These are phyloP conservation scores for Filobasidium floriforme DNA, from an alignment of 768 basidiomycete genomes.

Conservation along the genomic window DNA sequence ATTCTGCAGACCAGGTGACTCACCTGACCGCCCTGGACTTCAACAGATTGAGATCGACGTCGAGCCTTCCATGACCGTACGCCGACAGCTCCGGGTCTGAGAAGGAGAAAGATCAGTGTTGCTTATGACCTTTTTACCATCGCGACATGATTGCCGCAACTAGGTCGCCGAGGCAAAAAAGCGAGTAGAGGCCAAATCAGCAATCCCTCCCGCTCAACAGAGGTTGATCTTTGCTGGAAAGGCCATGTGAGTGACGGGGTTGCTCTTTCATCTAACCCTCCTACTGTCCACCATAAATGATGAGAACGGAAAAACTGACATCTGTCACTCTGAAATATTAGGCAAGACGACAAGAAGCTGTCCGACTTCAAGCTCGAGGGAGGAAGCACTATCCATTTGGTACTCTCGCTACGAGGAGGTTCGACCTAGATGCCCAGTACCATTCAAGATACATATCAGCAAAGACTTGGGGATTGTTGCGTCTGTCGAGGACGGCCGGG, in stretches of 20 bases:
- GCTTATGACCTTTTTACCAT: background rate
- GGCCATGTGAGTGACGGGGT: slow-evolving; percentile 63
- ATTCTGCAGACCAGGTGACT: slow-evolving; percentile 7
- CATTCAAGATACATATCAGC: no score
- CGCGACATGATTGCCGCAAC: background rate
- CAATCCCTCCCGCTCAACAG: slow-evolving; percentile 93
- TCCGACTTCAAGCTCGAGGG: slow-evolving; percentile 73
- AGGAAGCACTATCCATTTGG: slow-evolving; percentile 84
- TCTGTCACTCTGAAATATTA: slow-evolving; percentile 41
- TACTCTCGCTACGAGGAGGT: slow-evolving; percentile 90
- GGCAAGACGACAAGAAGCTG: slow-evolving; percentile 86
- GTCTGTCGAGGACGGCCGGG: no score
- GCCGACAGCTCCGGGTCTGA: no score
- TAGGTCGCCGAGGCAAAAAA: slow-evolving; percentile 93
- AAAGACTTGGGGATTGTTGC: no score
- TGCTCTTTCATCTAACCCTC: background rate
- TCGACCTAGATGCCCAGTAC: background rate
- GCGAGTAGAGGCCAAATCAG: slow-evolving; percentile 96
- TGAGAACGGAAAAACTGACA: no score
- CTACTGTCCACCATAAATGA: no score
- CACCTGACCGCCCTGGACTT: slow-evolving; percentile 5
- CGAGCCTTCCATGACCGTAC: slow-evolving; percentile 48
- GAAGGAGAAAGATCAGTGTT: background rate
- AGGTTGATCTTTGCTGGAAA: slow-evolving; percentile 85
- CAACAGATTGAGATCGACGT: slow-evolving; percentile 86